Evolutionary conservation across 352 stramenopile species (phyloP).

Genomic region (Phytophthora citrophthora): DNA sequence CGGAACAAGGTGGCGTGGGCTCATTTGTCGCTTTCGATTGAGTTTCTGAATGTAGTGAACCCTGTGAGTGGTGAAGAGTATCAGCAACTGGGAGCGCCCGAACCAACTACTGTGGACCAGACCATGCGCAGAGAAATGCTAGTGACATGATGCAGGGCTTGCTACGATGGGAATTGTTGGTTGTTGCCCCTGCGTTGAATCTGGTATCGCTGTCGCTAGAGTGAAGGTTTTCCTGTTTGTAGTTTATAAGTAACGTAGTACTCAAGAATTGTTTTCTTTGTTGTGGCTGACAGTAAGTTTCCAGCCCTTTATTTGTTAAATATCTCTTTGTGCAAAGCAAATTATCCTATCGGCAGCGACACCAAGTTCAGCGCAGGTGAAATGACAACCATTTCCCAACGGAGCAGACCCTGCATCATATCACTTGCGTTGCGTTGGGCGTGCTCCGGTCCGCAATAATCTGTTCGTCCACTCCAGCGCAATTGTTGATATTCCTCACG

Average conservation of each 20-base stretch:
- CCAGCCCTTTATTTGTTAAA: too few species aligned
- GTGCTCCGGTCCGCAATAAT: slow-evolving; percentile 46
- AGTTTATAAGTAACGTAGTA: too few species aligned
- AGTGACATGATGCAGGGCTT: slow-evolving; percentile 44
- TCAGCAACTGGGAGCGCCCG: slow-evolving; percentile 46
- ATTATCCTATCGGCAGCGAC: slow-evolving; percentile 10
- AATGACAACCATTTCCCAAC: slow-evolving; percentile 49
- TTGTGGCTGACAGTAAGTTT: too few species aligned
- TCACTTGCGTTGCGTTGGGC: slow-evolving; percentile 47
- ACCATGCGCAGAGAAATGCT: slow-evolving; percentile 42
- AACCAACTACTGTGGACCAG: slow-evolving; percentile 47
- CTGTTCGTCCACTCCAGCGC: slow-evolving; percentile 46
- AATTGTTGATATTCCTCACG: slow-evolving; percentile 35
- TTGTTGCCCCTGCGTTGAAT: slow-evolving; percentile 38
- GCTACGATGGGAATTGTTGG: slow-evolving; percentile 47
- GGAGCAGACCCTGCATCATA: slow-evolving; percentile 43
- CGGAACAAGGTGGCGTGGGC: slow-evolving; percentile 43
- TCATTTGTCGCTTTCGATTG: slow-evolving; percentile 46
- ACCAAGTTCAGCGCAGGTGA: slow-evolving; percentile 34
- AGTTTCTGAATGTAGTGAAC: slow-evolving; percentile 45
- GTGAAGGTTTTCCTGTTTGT: slow-evolving; percentile 2
- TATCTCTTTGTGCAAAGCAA: too few species aligned
- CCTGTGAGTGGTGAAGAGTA: slow-evolving; percentile 31
- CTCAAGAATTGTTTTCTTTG: too few species aligned
- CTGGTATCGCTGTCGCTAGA: slow-evolving; percentile 28